phyloP scores from a whole-genome alignment of 129 eudicot genomes.

The Flaveria brownii region DNA sequence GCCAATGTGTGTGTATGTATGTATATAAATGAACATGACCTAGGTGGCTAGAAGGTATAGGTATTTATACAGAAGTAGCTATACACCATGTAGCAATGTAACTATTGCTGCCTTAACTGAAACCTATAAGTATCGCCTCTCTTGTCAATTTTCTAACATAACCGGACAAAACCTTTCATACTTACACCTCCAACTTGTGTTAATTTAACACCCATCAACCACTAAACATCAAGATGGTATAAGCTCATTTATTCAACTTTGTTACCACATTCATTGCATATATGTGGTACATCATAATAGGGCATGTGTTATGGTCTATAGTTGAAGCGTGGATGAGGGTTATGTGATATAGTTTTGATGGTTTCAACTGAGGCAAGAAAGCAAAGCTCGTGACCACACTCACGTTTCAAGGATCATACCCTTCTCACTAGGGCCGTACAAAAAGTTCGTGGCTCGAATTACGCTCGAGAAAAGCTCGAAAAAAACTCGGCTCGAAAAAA shows the following conservation, averaged over 20 bases:
- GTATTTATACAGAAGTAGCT: conserved; percentile 43
- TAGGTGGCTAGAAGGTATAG: conserved; percentile 35
- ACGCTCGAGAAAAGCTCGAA: no score
- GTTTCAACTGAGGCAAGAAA: no score
- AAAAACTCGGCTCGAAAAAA: no score
- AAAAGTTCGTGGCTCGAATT: no score
- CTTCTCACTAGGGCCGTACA: no score
- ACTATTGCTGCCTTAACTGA: conserved; percentile 44
- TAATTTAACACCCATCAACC: conserved; percentile 41
- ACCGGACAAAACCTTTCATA: conserved; percentile 40
- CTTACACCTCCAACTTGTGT: conserved; percentile 40
- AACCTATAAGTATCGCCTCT: conserved; percentile 41
- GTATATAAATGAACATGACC: conserved; percentile 38
- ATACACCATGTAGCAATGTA: conserved; percentile 40
- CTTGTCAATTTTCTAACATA: conserved; percentile 43
- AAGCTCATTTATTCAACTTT: conserved; percentile 37
- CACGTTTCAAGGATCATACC: no score
- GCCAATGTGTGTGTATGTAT: not conserved
- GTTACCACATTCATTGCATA: conserved; percentile 40
- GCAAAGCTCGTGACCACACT: no score
- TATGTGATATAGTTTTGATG: no score
- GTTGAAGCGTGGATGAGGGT: no score
- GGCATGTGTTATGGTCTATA: no score
- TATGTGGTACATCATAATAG: conserved; percentile 13
- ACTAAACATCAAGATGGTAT: conserved; percentile 43